Evolutionary conservation across 768 basidiomycete genomes (phyloP).

Genomic region (Cyathus striatus): DNA sequence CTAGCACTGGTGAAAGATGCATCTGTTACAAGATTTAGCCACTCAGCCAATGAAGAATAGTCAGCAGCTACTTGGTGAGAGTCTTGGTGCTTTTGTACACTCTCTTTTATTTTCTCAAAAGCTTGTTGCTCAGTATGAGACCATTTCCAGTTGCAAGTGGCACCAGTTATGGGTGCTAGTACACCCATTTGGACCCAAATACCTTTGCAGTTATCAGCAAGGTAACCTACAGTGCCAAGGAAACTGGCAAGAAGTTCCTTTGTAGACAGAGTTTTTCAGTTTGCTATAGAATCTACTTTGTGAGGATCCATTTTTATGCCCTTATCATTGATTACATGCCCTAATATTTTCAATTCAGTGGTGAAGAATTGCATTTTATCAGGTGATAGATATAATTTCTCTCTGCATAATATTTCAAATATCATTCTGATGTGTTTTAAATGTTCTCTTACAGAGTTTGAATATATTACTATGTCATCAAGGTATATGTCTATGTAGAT

Average conservation of each 20-base stretch:
- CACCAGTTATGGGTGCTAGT: not conserved
- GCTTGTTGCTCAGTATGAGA: not conserved
- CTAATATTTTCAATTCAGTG: slow-evolving; percentile 27
- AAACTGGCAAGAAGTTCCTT: slow-evolving; percentile 23
- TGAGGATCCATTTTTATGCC: slow-evolving; percentile 33
- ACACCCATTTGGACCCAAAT: slow-evolving; percentile 23
- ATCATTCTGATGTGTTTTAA: slow-evolving; percentile 18
- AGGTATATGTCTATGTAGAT: too few species aligned
- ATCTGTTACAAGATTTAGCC: not conserved
- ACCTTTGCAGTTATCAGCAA: slow-evolving; percentile 16
- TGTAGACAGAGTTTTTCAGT: slow-evolving; percentile 20
- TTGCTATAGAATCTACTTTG: slow-evolving; percentile 28
- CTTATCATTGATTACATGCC: slow-evolving; percentile 13
- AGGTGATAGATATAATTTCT: slow-evolving; percentile 22
- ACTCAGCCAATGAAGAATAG: not conserved
- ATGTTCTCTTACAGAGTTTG: too few species aligned
- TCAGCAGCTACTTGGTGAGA: not conserved
- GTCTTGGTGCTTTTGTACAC: not conserved
- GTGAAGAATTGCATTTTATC: slow-evolving; percentile 22
- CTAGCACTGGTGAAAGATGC: not conserved
- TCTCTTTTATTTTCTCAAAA: not conserved
- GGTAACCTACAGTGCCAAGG: slow-evolving; percentile 28
- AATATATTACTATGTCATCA: too few species aligned
- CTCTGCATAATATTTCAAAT: slow-evolving; percentile 15
- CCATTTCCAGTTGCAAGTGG: not conserved